Evolutionary conservation across 805 yeast genomes (phyloP).

Genomic region (Suhomyces sp.): DNA sequence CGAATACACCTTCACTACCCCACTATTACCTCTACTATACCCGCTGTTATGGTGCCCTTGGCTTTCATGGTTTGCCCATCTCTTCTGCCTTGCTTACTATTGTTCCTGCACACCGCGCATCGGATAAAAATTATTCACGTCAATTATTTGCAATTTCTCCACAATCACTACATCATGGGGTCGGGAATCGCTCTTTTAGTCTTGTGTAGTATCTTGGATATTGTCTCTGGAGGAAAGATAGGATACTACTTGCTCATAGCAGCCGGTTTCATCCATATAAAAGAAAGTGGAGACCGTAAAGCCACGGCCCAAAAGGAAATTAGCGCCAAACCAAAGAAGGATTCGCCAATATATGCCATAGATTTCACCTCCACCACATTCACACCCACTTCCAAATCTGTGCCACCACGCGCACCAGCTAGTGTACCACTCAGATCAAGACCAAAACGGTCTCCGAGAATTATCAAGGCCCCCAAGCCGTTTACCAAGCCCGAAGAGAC

Average conservation of each 20-base stretch:
- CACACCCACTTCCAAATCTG: conserved; percentile 22
- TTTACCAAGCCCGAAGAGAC: conserved; percentile 21
- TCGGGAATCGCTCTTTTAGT: not conserved
- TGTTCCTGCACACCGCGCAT: not conserved
- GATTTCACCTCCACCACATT: conserved; percentile 40
- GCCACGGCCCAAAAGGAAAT: not conserved
- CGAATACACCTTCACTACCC: too few relatives aligned
- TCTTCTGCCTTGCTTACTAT: not conserved
- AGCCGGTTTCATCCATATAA: not conserved
- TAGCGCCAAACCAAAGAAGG: not conserved
- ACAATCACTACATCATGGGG: not conserved
- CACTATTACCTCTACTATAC: too few relatives aligned
- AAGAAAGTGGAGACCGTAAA: not conserved
- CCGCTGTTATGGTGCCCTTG: too few relatives aligned
- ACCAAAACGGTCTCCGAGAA: conserved; percentile 38
- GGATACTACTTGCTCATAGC: not conserved
- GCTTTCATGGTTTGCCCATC: too few relatives aligned
- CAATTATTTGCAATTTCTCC: not conserved
- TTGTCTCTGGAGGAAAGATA: conserved; percentile 1
- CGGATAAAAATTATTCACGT: not conserved
- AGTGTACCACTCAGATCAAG: conserved; percentile 15
- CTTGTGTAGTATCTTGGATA: conserved; percentile 1
- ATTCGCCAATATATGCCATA: conserved; percentile 39
- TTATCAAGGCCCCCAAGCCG: conserved; percentile 39
- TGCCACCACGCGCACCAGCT: conserved; percentile 16